A percentile compares a stretch with the other conserved stretches of the same genome.
phyloP scores from a whole-genome alignment of 2,329 filamentous ascomycete species.

The Sporothrix mexicana region DNA sequence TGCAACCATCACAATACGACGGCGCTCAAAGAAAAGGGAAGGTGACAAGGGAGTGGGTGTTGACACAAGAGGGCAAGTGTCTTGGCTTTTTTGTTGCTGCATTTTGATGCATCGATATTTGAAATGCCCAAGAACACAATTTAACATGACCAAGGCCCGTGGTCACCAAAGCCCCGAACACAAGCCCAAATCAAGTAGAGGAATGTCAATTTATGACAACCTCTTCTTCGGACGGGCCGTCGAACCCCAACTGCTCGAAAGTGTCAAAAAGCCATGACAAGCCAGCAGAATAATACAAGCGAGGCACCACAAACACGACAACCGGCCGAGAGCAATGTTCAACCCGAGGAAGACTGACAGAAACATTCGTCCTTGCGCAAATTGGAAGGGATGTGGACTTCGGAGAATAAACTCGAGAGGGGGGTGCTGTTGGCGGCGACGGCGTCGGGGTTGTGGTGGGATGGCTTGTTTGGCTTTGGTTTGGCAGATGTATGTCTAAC shows the following conservation, averaged over 20 bases:
- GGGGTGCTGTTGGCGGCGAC: background rate
- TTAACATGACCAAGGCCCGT: background rate
- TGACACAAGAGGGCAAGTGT: background rate
- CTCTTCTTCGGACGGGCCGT: background rate
- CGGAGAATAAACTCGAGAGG: constrained; percentile 21
- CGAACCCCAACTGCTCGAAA: background rate
- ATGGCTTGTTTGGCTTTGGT: background rate
- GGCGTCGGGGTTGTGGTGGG: constrained; percentile 8
- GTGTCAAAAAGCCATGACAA: constrained; percentile 9
- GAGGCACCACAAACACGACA: background rate
- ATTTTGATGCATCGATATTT: background rate
- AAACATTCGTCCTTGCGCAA: constrained; percentile 4
- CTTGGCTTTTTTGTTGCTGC: constrained; percentile 3
- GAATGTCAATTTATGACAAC: too few relatives aligned
- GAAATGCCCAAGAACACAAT: background rate
- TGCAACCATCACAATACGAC: background rate
- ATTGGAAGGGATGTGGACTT: background rate
- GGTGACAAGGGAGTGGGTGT: background rate
- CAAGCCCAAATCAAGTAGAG: background rate
- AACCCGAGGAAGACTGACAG: background rate
- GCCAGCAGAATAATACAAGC: background rate
- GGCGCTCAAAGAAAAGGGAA: background rate
- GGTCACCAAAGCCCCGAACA: background rate
- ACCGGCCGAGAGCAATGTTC: background rate
- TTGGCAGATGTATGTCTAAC: background rate